These are phyloP conservation scores for Ceratocystis lukuohia DNA, from an alignment of 2,329 filamentous ascomycete genomes.

Conservation along the genomic window DNA sequence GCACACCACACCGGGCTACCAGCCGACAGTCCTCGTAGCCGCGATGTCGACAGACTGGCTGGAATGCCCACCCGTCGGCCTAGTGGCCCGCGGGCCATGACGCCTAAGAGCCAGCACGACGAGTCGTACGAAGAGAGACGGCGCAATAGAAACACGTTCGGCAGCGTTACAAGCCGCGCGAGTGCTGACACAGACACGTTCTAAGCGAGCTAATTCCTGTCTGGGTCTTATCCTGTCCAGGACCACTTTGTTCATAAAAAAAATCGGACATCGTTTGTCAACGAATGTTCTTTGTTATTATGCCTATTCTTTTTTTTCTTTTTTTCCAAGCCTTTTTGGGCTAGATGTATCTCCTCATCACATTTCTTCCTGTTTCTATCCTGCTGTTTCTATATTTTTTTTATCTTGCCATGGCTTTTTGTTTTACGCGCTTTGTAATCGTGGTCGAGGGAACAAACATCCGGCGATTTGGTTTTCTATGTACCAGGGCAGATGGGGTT, in stretches of 20 bases:
- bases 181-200: slow-evolving; percentile 41
- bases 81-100: slow-evolving; percentile 48
- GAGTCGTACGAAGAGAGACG: slow-evolving; percentile 34
- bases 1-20: too few relatives aligned
- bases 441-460: too few relatives aligned
- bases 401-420: background rate
- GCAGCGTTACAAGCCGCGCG: slow-evolving; percentile 31
- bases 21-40: slow-evolving; percentile 40
- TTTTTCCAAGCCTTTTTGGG: background rate
- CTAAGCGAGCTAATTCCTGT: slow-evolving; percentile 25
- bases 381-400: background rate
- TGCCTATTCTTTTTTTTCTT: background rate
- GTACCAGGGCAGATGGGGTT: too few relatives aligned
- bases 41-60: slow-evolving; percentile 41
- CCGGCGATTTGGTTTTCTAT: too few relatives aligned
- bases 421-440: too few relatives aligned
- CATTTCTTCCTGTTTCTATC: background rate
- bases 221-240: slow-evolving; percentile 4
- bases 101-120: slow-evolving; percentile 39
- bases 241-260: slow-evolving; percentile 7
- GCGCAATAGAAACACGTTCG: slow-evolving; percentile 47
- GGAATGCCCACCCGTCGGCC: slow-evolving; percentile 40
- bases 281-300: slow-evolving; percentile 5
- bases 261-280: slow-evolving; percentile 1
- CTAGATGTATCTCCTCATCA: background rate